Evolutionary conservation across 305 asterid genomes (phyloP), one percentile per base, ranked within the genome.

Genomic region (Rubia peregrina): DNA sequence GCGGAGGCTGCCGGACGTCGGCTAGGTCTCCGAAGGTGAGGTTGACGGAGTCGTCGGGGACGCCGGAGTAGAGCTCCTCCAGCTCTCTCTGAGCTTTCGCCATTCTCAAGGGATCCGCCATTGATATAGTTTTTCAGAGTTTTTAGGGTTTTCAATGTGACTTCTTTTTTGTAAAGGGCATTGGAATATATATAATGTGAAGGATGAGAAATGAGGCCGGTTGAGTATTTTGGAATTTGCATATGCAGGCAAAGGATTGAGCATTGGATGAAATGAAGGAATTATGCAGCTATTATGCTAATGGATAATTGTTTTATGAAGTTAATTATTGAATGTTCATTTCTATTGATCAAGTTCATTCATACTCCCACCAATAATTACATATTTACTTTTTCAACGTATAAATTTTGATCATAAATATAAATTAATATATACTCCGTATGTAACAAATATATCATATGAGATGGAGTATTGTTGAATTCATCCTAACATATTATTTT

Each of bases 31-130:
- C 85, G 73, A 90, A 88, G 26, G 92, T 86, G 66, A 90, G 96
- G 82, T 90, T 90, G 3, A 90, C 96, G 0, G 92, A 90, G 3
- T 88, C 96, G 76, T 90, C 96, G 0, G 90, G 90, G 51, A 90
- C 82, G 53, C 96, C 96, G 21, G 77, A 57, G 33, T 90, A 90
- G 63, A 90, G 24, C 0, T 88, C 96, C 71, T 88, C 91, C 0
- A 88, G 87, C 77, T 90, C 95, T n/a, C 63, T 79, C 69, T 73
- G 84, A 7, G 89, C 95, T 80, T 81, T 83, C 3, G 79, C 80
- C 72, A 83, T 9, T 56, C 80, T 79, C 80, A 71, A 65, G 24
- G 33, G 76, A 59, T 82, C 90, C 76, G 85, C 89, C 92, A 86
- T 87, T 51, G 57, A n/a, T 51, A 5, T 16, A 60, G 61, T 19